These are phyloP conservation scores for Cyanodermella asteris DNA, from an alignment of 2,329 filamentous ascomycete genomes.

Conservation along the genomic window DNA sequence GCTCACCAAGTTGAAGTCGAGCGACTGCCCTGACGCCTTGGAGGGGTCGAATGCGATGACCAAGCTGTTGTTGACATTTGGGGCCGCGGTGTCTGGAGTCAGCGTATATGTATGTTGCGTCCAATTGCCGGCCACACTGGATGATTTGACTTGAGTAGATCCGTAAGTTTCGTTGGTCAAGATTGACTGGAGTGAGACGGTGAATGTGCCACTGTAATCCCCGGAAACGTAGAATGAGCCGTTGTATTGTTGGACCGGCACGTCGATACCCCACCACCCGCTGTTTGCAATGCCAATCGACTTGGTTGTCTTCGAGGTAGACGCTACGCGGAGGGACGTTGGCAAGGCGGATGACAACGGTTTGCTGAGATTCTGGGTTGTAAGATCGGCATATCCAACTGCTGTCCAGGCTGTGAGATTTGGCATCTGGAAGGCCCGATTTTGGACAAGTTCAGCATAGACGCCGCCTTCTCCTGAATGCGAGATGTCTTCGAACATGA, in stretches of 20 bases:
- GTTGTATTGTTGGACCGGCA: slow-evolving; percentile 25
- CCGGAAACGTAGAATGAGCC: slow-evolving; percentile 28
- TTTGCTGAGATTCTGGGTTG: slow-evolving; percentile 17
- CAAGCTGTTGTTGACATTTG: slow-evolving; percentile 29
- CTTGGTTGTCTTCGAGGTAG: slow-evolving; percentile 2
- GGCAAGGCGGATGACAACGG: slow-evolving; percentile 24
- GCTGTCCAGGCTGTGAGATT: slow-evolving; percentile 13
- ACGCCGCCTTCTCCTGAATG: slow-evolving; percentile 13
- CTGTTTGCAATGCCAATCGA: slow-evolving; percentile 1
- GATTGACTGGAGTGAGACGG: slow-evolving; percentile 18
- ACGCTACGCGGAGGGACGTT: too few species aligned
- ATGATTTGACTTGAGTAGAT: too few species aligned
- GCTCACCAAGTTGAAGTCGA: slow-evolving; percentile 31
- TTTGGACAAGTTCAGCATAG: slow-evolving; percentile 15
- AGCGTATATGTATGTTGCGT: slow-evolving; percentile 16
- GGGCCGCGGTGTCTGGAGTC: slow-evolving; percentile 21
- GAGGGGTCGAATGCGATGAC: slow-evolving; percentile 26
- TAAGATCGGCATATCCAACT: slow-evolving; percentile 11
- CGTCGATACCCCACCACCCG: slow-evolving; percentile 29
- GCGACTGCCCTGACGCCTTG: slow-evolving; percentile 16
- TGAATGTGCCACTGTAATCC: slow-evolving; percentile 18
- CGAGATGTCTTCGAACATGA: slow-evolving; percentile 8
- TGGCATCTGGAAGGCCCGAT: slow-evolving; percentile 16
- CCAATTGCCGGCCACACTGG: too few species aligned
- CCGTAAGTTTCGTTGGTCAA: slow-evolving; percentile 20